Percentiles rank a stretch among this genome's conserved stretches.
Conservation (phyloP, 139 green algal species). For the Coelastrella sp. region DNA sequence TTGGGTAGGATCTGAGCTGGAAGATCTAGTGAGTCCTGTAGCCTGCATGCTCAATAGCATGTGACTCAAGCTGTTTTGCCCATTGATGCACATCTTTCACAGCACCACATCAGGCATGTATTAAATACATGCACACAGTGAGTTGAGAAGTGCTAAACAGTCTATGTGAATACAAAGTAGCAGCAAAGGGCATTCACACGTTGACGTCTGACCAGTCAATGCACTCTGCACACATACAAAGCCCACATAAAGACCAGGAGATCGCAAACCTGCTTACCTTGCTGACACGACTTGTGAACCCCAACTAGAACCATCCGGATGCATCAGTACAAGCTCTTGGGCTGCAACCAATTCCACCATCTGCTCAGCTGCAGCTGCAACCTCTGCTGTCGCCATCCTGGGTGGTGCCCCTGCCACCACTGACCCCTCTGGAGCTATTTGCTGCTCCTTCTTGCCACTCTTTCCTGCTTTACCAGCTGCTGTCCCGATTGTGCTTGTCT, state of each 20-base stretch:
- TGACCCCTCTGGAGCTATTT: neutral
- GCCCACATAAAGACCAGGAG: no score
- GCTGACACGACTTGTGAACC: neutral
- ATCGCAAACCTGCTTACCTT: neutral
- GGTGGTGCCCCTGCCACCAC: neutral
- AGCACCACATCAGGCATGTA: no score
- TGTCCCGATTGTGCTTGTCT: neutral
- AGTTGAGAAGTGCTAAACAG: no score
- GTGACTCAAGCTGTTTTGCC: no score
- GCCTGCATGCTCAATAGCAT: constrained; percentile 6
- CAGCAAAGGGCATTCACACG: no score
- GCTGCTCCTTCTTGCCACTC: neutral
- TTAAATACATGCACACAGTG: neutral
- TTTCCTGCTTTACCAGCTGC: constrained; percentile 4
- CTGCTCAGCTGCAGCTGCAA: constrained; percentile 44
- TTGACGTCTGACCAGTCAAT: neutral
- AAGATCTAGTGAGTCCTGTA: constrained; percentile 50
- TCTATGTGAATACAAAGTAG: no score
- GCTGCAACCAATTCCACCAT: constrained; percentile 47
- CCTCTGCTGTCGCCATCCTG: neutral
- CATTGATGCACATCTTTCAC: neutral
- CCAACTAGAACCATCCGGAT: constrained; percentile 38
- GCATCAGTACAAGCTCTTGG: constrained; percentile 54
- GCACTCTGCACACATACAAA: no score
- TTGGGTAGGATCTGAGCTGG: constrained; percentile 53